A percentile compares a stretch with the other conserved stretches of the same genome.
Evolutionary conservation across 129 eudicot genomes (phyloP).

Genomic region (Oenanthe sinensis): DNA sequence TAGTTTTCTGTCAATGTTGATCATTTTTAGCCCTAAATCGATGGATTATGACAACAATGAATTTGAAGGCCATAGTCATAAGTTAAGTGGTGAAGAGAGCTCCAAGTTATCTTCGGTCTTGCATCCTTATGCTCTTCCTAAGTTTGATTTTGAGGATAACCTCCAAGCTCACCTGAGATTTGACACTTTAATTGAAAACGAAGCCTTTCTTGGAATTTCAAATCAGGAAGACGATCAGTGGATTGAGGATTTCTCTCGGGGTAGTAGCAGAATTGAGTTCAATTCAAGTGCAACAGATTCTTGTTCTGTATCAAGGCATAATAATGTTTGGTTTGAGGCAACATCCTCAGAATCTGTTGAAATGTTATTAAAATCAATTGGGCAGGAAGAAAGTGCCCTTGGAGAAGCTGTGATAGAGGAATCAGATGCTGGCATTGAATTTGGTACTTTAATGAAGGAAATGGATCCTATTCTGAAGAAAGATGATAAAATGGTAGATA

Average conservation of each 20-base stretch:
- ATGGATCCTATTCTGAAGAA: constrained; percentile 22
- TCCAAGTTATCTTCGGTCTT: constrained; percentile 59
- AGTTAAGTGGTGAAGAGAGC: constrained; percentile 66
- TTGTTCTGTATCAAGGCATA: constrained; percentile 56
- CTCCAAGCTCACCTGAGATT: constrained; percentile 77
- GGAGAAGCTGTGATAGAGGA: constrained; percentile 29
- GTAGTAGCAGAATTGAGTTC: constrained; percentile 57
- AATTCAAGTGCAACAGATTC: constrained; percentile 62
- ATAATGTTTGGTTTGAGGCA: constrained; percentile 99
- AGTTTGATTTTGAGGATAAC: constrained; percentile 82
- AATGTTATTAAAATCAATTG: constrained; percentile 82
- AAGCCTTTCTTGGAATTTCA: constrained; percentile 82
- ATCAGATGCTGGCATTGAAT: constrained; percentile 27
- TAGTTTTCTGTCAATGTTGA: background rate
- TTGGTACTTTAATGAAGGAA: constrained; percentile 18
- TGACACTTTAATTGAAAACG: constrained; percentile 83
- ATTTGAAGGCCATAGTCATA: constrained; percentile 60
- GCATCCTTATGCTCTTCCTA: constrained; percentile 70
- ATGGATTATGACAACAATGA: constrained; percentile 94
- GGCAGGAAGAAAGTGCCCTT: constrained; percentile 52
- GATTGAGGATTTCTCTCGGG: constrained; percentile 89
- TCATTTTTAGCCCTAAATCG: constrained; percentile 47
- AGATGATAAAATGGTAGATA: constrained; percentile 19
- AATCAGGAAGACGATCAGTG: constrained; percentile 90
- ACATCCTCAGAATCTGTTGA: constrained; percentile 98